Conservation (phyloP, 352 stramenopile species). For the Saprolegnia diclina region DNA sequence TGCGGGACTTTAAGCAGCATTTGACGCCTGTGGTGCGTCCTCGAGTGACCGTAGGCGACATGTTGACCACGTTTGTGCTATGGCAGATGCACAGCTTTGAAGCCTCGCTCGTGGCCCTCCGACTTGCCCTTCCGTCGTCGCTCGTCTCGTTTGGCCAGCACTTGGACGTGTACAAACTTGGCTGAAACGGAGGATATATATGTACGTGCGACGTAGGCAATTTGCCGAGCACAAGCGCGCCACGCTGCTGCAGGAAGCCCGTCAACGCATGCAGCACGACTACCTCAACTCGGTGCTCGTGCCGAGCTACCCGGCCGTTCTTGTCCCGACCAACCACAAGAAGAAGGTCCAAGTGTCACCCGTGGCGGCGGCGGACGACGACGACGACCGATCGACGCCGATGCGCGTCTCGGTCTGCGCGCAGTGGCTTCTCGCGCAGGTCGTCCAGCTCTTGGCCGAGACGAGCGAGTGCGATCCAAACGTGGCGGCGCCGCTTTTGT, state of each 20-base stretch:
- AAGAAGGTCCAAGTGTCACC: neutral
- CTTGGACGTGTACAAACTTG: conserved; percentile 6
- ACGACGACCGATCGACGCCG: neutral
- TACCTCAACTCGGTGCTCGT: conserved; percentile 25
- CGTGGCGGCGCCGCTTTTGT: conserved; percentile 35
- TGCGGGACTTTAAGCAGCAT: neutral
- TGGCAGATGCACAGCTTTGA: conserved; percentile 25
- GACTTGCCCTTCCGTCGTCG: neutral
- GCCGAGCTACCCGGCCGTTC: neutral
- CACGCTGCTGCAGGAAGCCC: neutral
- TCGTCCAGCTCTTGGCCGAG: neutral
- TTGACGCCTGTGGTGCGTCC: neutral
- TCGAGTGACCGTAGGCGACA: neutral
- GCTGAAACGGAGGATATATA: neutral
- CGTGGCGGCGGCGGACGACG: neutral
- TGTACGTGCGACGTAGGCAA: neutral
- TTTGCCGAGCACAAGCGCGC: conserved; percentile 17
- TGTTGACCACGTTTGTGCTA: too few relatives aligned
- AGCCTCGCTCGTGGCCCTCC: conserved; percentile 8
- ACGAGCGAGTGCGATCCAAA: neutral
- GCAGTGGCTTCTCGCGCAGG: conserved; percentile 12
- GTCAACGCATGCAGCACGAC: conserved; percentile 24
- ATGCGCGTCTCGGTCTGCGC: conserved; percentile 23
- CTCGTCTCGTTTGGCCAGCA: conserved; percentile 2
- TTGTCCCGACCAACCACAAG: conserved; percentile 4